Base-by-base conservation (phyloP, 371 early-diverging fungal genomes). In the Apophysomyces elegans region DNA sequence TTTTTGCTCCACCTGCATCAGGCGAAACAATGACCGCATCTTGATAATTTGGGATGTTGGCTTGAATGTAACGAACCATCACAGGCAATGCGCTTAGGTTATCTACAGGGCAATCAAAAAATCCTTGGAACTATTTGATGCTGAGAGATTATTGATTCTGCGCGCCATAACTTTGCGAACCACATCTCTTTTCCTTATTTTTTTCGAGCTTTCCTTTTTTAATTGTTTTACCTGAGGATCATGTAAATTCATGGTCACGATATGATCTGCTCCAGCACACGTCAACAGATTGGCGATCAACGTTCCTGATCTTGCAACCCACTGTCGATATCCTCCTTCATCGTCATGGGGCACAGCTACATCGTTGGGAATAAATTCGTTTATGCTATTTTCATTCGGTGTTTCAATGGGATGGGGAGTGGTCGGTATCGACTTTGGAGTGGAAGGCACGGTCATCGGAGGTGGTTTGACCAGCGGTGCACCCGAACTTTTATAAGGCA, bases 241-340 rank as follows among this genome's bases (percentile, higher is more conserved):
- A 73, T 99, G 99, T 59, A 99, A 86, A 81, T 99, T 98, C 92
- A 99, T 93, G 9, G 98, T 97, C 66, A 99, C 97, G 63, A 99
- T 90, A 77, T 97, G 98, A 78, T 96, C 90, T 37, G 95, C 94
- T 13, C 96, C 93, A 13, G 95, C 93, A 47, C 88, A 91, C 38
- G 90, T 91, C 46, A 96, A 78, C 71, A 96, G 83, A 71, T 94
- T 92, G 38, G 96, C 95, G 56, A 96, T 88, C 62, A 97, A 84
- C 32, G 92, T 95, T 36, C 96, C 98, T 14, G 93, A 87, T 45
- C 93, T 77, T 26, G 94, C 95, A 37, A 91, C 87, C 96, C 96
- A 95, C 65, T 91, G 90, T 66, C 90, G 89, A 73, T 74, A 73
- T 73, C 69, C 11, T 8, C 43, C 4, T 58, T 59, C 18, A 37